A percentile compares a stretch with the other conserved stretches of the same genome.
These are phyloP conservation scores for Annulohypoxylon bovei DNA, from an alignment of 495 filamentous ascomycete genomes.

Conservation along the genomic window DNA sequence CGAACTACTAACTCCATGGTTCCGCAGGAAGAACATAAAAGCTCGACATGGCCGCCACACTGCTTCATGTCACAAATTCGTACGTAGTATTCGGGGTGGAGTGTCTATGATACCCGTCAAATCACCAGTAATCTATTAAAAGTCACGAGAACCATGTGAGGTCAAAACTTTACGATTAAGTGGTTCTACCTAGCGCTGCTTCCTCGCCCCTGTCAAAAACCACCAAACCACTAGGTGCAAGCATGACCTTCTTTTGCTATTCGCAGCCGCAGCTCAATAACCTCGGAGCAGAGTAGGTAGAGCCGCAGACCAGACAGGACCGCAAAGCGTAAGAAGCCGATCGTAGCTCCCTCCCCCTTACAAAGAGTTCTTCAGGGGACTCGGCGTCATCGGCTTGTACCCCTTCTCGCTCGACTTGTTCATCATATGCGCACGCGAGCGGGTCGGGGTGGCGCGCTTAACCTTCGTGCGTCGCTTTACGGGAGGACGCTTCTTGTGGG, in stretches of 20 bases:
- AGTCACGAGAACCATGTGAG: neutral
- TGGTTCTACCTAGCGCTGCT: neutral
- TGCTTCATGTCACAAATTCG: neutral
- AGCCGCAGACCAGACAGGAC: neutral
- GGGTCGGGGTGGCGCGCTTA: neutral
- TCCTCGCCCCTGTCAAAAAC: neutral
- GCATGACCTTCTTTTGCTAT: neutral
- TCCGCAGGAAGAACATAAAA: too few relatives aligned
- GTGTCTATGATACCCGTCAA: neutral
- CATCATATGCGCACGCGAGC: neutral
- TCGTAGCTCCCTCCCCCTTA: neutral
- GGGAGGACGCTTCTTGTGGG: neutral
- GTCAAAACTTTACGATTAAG: slow-evolving; percentile 4
- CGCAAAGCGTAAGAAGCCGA: neutral
- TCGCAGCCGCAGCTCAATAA: neutral
- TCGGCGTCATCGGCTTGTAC: slow-evolving; percentile 9
- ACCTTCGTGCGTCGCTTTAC: neutral
- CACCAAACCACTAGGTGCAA: neutral
- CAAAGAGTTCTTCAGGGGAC: slow-evolving; percentile 13
- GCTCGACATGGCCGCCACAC: too few relatives aligned
- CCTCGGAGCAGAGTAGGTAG: neutral
- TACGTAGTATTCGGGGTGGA: too few relatives aligned
- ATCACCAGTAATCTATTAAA: neutral
- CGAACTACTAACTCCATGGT: too few relatives aligned
- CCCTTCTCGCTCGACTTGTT: neutral